Conservation (phyloP, 495 filamentous ascomycete species). For the Cryomyces antarcticus region DNA sequence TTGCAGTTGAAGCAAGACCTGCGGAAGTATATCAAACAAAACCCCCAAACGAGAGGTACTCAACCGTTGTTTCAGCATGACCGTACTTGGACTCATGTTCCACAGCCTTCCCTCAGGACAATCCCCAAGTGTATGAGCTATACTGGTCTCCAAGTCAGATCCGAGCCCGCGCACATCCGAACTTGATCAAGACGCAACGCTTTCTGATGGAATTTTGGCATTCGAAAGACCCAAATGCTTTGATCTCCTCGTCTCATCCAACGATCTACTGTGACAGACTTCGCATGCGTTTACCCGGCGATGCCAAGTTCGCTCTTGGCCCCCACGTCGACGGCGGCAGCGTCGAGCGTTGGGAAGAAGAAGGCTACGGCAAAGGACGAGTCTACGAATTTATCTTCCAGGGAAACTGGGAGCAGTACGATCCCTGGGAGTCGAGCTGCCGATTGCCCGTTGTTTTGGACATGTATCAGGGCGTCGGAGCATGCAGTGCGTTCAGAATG, state of each 20-base stretch:
- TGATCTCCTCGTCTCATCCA: constrained; percentile 38
- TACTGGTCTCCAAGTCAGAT: constrained; percentile 74
- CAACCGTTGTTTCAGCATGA: constrained; percentile 12
- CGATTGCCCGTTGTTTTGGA: constrained; percentile 49
- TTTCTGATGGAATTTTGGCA: constrained; percentile 63
- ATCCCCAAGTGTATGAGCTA: constrained; percentile 66
- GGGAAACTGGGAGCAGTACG: constrained; percentile 64
- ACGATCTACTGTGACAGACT: constrained; percentile 65
- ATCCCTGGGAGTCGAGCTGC: constrained; percentile 58
- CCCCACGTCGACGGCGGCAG: constrained; percentile 74
- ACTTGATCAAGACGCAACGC: constrained; percentile 44
- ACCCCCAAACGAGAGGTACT: constrained; percentile 20
- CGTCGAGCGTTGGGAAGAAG: constrained; percentile 69
- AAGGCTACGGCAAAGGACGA: constrained; percentile 45
- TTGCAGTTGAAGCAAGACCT: constrained; percentile 19
- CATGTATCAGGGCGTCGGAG: constrained; percentile 63
- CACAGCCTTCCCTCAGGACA: constrained; percentile 28
- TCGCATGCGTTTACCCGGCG: constrained; percentile 56
- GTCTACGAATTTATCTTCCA: constrained; percentile 56
- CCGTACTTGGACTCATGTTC: neutral
- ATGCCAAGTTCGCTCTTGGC: constrained; percentile 62
- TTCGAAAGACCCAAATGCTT: constrained; percentile 35
- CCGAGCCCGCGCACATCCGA: constrained; percentile 50
- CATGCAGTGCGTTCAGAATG: constrained; percentile 70
- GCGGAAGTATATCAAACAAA: constrained; percentile 17